These are phyloP conservation scores for Takashimella tepidaria DNA, from an alignment of 1,284 basidiomycete species.

Conservation along the genomic window DNA sequence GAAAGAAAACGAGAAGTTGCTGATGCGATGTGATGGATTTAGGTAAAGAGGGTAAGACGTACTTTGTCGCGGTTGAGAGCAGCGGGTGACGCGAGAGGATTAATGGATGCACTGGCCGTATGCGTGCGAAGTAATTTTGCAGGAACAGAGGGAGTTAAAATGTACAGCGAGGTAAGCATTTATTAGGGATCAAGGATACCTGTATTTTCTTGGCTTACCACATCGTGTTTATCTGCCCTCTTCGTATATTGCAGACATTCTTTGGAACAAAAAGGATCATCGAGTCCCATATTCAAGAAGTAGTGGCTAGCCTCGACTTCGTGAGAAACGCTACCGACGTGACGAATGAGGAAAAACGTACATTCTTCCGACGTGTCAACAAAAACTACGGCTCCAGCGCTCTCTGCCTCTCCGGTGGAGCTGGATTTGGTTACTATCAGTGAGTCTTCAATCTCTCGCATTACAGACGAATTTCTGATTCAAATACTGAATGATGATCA, in stretches of 20 bases:
- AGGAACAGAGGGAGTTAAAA: conserved; percentile 79
- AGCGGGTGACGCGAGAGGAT: conserved; percentile 67
- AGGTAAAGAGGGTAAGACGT: conserved; percentile 37
- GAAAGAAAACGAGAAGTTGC: no score
- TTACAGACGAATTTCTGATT: no score
- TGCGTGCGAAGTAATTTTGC: conserved; percentile 93
- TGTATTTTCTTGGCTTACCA: no score
- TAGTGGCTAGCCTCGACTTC: conserved; percentile 66
- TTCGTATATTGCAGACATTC: conserved; percentile 68
- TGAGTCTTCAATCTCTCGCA: conserved; percentile 11
- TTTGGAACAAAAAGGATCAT: conserved; percentile 80
- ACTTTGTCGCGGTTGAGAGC: conserved; percentile 35
- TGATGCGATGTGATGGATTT: no score
- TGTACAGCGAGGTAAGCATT: conserved; percentile 75
- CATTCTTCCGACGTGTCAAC: conserved; percentile 84
- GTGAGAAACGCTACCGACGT: conserved; percentile 68
- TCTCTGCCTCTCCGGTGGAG: conserved; percentile 89
- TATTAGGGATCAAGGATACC: no score
- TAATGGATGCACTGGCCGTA: conserved; percentile 85
- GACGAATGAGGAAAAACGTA: conserved; percentile 79
- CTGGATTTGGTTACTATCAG: conserved; percentile 79
- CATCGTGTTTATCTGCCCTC: no score
- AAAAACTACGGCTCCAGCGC: conserved; percentile 86
- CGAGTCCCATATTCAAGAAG: conserved; percentile 81
- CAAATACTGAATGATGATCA: no score